Percentiles rank a stretch among this genome's conserved stretches.
These are phyloP conservation scores for Sclerotinia subarctica DNA, from an alignment of 2,329 filamentous ascomycete species.

Conservation along the genomic window DNA sequence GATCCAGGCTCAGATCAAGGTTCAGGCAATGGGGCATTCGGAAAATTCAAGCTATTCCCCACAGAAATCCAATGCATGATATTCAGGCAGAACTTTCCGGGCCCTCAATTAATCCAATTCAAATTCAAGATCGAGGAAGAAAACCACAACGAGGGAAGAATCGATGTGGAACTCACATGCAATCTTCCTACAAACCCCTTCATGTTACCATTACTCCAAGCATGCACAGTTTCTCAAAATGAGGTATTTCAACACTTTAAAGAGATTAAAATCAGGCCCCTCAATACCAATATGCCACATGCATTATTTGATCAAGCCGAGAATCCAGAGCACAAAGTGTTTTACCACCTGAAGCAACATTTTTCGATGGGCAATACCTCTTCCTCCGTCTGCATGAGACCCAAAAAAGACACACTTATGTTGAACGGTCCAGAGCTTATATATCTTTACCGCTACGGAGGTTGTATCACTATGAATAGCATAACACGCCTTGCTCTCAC, in stretches of 20 bases:
- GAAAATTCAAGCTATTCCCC: neutral
- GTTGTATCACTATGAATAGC: neutral
- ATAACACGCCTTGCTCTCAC: neutral
- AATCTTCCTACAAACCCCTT: neutral
- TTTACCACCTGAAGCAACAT: neutral
- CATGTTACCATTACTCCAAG: neutral
- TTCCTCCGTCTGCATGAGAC: neutral
- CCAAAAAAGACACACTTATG: neutral
- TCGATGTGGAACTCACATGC: neutral
- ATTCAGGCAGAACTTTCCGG: neutral
- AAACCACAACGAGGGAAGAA: neutral
- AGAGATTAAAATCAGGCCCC: fast-evolving
- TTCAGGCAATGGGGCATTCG: neutral
- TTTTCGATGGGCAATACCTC: neutral
- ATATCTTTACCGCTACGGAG: neutral
- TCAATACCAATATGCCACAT: neutral
- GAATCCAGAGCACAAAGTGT: neutral
- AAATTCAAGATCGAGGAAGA: neutral
- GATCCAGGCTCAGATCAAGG: neutral
- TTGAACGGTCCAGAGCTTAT: neutral
- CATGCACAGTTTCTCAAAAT: neutral
- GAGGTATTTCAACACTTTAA: neutral
- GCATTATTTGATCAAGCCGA: neutral
- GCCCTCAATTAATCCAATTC: neutral
- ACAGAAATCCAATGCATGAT: neutral